Evolutionary conservation across 2,329 filamentous ascomycete genomes (phyloP), one percentile per base, ranked within the genome.

Genomic region (Aspergillus flavus): DNA sequence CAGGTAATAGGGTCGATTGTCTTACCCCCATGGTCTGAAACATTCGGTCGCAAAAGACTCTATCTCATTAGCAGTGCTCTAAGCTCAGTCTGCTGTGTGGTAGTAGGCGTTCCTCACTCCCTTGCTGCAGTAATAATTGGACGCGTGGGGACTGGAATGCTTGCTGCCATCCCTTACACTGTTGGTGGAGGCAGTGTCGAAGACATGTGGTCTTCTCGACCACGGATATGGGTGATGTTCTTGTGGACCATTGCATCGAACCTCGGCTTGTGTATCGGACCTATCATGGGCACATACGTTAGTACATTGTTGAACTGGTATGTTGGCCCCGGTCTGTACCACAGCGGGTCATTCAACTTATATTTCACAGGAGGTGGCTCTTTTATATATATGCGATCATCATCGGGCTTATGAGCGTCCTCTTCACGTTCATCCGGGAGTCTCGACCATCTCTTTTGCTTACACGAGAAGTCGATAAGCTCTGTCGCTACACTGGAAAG

Each of bases 161-260:
- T 79, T 3, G 82, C 81, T 0, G 80, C 82, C 2, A 77, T 83
- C n/a, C 82, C 82, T 0, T 75, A 79, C 0, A 77, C 81, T 5
- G 78, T 84, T 9, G 76, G 80, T 4, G 75, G 78, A 0, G 81
- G 82, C 0, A 82, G 78, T 57, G 76, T 84, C 34, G 83, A 85
- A 63, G 82, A 84, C 66, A 77, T 84, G 69, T 84, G 78, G 69
- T 78, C 82, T 57, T 73, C 76, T 1, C 73, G 74, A 56, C 71
- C 72, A 21, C 75, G 82, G 6, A 78, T 83, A 4, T 84, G 80
- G 80, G 65, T 81, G 4, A 73, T 84, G 1, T 79, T 80, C 50
- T 59, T 77, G 2, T 84, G 81, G 78, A 76, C 76, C 43, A 72
- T 74, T 16, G 73, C 73, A 3, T 75, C 80, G 0, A 81, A 79